These are phyloP conservation scores for Cardiosporidium cionae DNA, from an alignment of 169 alveolate species.

Conservation along the genomic window DNA sequence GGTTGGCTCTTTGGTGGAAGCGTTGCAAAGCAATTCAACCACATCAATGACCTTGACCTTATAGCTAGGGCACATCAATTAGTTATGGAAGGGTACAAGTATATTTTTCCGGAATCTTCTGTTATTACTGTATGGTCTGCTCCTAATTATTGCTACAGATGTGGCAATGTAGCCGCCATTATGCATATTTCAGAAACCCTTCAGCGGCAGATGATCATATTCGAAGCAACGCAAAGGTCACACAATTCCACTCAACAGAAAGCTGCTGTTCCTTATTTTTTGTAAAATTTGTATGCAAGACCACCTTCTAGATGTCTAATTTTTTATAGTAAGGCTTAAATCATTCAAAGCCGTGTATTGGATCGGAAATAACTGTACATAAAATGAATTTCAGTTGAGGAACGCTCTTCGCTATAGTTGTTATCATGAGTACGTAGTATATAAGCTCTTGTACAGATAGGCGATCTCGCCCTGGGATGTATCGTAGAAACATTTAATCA, in stretches of 20 bases:
- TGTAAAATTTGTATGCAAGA: too few relatives aligned
- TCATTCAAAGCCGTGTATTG: too few relatives aligned
- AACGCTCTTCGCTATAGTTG: too few relatives aligned
- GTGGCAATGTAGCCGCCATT: constrained; percentile 73
- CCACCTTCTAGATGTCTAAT: too few relatives aligned
- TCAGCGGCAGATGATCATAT: background rate
- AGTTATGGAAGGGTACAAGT: constrained; percentile 39
- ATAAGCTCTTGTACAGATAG: too few relatives aligned
- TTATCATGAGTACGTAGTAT: too few relatives aligned
- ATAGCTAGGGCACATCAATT: constrained; percentile 90
- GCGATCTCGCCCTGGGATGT: too few relatives aligned
- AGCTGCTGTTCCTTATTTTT: constrained; percentile 8
- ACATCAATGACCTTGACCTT: constrained; percentile 79
- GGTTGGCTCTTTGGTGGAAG: constrained; percentile 92
- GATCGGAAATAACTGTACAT: too few relatives aligned
- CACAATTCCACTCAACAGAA: background rate
- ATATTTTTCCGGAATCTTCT: background rate
- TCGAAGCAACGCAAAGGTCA: background rate
- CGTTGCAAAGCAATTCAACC: constrained; percentile 72
- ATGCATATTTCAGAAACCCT: background rate
- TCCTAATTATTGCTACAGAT: constrained; percentile 86
- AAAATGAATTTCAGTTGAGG: too few relatives aligned
- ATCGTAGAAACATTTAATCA: too few relatives aligned
- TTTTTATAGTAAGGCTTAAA: too few relatives aligned
- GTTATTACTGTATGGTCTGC: constrained; percentile 83